Evolutionary conservation across 2,329 filamentous ascomycete species (phyloP), one percentile per base, ranked within the genome.

Genomic region (Aspergillus vadensis): DNA sequence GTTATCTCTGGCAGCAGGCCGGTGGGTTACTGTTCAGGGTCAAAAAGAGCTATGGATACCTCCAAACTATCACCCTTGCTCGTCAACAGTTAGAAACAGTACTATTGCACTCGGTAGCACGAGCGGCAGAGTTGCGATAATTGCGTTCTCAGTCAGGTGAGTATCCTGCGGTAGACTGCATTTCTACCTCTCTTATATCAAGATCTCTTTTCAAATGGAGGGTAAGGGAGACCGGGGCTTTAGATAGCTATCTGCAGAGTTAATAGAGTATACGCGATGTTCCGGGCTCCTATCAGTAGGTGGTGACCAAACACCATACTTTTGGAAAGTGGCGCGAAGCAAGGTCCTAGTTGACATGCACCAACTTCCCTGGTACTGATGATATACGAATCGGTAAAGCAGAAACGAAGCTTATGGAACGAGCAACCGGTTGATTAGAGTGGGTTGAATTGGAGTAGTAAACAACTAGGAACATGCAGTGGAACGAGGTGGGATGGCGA

Each of bases 1-100:
- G 39, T 10, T 56, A 27, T 53, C 52, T 38, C 39, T 60, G 44
- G 25, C 14, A 27, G 38, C 23, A 39, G 36, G n/a, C 21, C 58
- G 47, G 17, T 60, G 58, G 58, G 19, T 57, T 54, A 48, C 47
- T 52, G 30, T 57, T 53, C 21, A 30, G 17, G 53, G 47, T 57
- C 38, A 48, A 57, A 56, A 48, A 53, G 58, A 60, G 53, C 6
- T 60, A 53, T 57, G 53, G 53, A 48, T 60, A n/a, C 58, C 58
- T 52, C 58, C 58, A 23, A 32, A 60, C 5, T 53, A 57, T 41
- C 4, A 39, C 9, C 32, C 44, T 38, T 2, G 3, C n/a, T 60
- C 17, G 30, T 51, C 43, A 52, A 23, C 58, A 9, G 43, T 17
- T 27, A 51, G 52, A 56, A 44, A 57, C n/a, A 21, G 44, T 41